Percentiles rank a stretch among this genome's conserved stretches.
Conservation (phyloP, 148 eudicot species). For the Tetragonia tetragonoides region DNA sequence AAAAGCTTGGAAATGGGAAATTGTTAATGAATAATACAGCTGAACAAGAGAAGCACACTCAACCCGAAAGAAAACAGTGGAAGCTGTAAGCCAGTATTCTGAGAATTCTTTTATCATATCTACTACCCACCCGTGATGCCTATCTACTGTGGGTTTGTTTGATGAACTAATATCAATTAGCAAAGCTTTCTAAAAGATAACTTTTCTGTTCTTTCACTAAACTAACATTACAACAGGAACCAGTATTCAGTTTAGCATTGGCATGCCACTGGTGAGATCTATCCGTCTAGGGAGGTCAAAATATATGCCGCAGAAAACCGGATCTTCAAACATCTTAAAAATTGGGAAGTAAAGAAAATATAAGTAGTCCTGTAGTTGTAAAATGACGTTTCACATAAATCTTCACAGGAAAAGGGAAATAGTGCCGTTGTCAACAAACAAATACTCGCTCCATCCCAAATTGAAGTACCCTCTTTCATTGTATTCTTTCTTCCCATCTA, state of each 20-base stretch:
- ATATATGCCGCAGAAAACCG: no score
- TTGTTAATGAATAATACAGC: not conserved
- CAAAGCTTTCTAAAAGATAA: not conserved
- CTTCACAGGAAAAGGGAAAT: not conserved
- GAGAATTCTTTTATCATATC: not conserved
- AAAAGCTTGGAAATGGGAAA: not conserved
- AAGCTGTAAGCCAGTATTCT: not conserved
- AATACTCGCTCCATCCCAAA: no score
- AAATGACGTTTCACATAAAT: not conserved
- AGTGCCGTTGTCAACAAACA: no score
- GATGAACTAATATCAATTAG: not conserved
- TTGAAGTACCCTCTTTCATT: no score
- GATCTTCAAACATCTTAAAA: no score
- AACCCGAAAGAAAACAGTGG: not conserved
- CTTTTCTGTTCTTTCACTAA: not conserved
- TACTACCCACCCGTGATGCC: not conserved
- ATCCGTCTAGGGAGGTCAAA: no score
- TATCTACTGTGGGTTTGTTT: not conserved
- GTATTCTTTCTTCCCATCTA: no score
- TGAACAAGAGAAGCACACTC: not conserved
- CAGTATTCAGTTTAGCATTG: no score
- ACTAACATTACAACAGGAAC: no score
- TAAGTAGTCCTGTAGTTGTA: not conserved
- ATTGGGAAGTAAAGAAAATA: no score
- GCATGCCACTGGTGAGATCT: no score